Base-by-base conservation (phyloP, 1,139 yeast genomes). In the Zygoascus sp. region DNA sequence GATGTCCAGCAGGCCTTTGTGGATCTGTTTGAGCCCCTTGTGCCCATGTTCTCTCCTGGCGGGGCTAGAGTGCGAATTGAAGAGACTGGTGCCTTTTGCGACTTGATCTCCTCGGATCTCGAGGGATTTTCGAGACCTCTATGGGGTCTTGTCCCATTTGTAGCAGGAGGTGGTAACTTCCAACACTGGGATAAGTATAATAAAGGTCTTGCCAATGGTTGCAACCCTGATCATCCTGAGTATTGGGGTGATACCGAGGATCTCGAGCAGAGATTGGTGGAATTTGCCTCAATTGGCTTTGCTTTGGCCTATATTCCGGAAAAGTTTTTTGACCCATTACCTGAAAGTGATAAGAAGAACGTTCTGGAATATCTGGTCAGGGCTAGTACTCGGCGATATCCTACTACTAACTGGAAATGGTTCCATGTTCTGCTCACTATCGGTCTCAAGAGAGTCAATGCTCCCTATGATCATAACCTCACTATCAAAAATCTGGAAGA, bases 41-140 rank as follows among this genome's bases (percentile, higher is more conserved):
- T 53, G 16, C 50, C 54, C 10, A 44, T 53, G 7, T 55, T 55
- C 37, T 53, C 59, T 7, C 35, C 43, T 2, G 57, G 54, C 3
- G 50, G 49, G 11, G 59, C 59, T n/a, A 36, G 56, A 35, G 53
- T 56, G 19, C 41, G 52, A 35, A 42, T 55, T 6, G 59, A 55
- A 35, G 49, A 44, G 17, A 47, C 57, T 22, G 64, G 57, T 2
- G 61, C 64, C 8, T 47, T 47, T 23, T 62, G 59, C 43, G 53
- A 53, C 34, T 44, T 49, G 15, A 56, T 52, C 30, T 60, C 64
- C 8, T 56, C 62, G 11, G 58, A 58, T 27, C 46, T 63, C 17
- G 66, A 63, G 48, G 66, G 66, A 1, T 63, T 58, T 42, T 57
- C 63, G 10, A 51, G 67, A 34, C 63, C 64, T 2, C 40, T 63